phyloP scores from a whole-genome alignment of 1,284 basidiomycete genomes.

The Sanghuangporus sanghuang region DNA sequence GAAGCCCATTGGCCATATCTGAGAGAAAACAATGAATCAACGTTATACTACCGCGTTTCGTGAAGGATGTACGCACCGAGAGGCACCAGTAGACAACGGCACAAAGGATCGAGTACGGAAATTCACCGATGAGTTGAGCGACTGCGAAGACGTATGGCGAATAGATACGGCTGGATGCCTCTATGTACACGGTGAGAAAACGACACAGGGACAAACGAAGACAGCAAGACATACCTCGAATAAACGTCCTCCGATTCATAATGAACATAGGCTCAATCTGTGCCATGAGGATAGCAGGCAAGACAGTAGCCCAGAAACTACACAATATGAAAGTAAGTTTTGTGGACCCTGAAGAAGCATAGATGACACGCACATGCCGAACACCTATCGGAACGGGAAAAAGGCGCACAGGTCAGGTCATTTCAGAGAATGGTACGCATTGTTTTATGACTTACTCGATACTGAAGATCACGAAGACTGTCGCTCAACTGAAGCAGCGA shows the following conservation, averaged over 20 bases:
- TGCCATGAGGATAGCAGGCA: constrained; percentile 74
- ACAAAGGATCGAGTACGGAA: constrained; percentile 74
- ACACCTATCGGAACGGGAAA: constrained; percentile 33
- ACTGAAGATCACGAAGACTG: constrained; percentile 72
- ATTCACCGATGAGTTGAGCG: constrained; percentile 77
- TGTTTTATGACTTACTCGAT: constrained; percentile 40
- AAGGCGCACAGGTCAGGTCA: neutral
- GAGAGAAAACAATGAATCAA: constrained; percentile 26
- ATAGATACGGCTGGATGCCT: constrained; percentile 73
- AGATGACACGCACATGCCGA: constrained; percentile 52
- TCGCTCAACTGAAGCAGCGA: constrained; percentile 78
- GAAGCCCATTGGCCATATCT: constrained; percentile 70
- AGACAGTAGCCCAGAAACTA: constrained; percentile 65
- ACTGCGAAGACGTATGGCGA: constrained; percentile 80
- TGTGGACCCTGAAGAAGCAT: neutral
- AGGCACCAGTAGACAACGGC: constrained; percentile 74
- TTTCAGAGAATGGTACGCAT: neutral
- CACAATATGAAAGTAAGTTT: constrained; percentile 12
- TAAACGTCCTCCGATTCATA: constrained; percentile 56
- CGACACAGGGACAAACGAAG: neutral
- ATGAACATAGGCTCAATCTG: constrained; percentile 89
- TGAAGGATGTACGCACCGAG: constrained; percentile 39
- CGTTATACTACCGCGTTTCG: constrained; percentile 1
- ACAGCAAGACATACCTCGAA: constrained; percentile 35
- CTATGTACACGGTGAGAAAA: constrained; percentile 25